These are phyloP conservation scores for Aspergillus heteromorphus DNA, from an alignment of 495 filamentous ascomycete genomes.

Conservation along the genomic window DNA sequence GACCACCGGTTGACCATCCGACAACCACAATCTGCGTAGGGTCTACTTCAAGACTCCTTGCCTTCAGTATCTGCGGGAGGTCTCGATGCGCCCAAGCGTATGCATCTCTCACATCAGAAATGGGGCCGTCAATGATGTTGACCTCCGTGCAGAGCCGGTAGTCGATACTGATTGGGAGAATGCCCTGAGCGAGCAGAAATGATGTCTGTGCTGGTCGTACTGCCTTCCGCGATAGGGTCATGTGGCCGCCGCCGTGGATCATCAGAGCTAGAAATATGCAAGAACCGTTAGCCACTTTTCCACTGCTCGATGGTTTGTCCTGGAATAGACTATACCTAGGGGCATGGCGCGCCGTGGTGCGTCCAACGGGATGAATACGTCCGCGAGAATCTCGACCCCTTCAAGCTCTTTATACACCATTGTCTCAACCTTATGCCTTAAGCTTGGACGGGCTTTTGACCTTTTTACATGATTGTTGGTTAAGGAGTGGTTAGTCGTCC, in stretches of 20 bases:
- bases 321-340: neutral
- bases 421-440: neutral
- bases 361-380: neutral
- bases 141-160: slow-evolving; percentile 31
- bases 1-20: slow-evolving; percentile 55
- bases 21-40: slow-evolving; percentile 38
- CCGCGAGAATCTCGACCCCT: neutral
- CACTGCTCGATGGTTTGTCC: neutral
- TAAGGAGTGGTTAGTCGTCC: neutral
- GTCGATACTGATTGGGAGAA: slow-evolving; percentile 49
- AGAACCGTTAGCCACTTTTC: neutral
- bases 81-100: slow-evolving; percentile 36
- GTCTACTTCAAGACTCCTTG: slow-evolving; percentile 28
- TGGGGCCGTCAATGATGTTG: slow-evolving; percentile 25
- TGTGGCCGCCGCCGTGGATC: slow-evolving; percentile 51
- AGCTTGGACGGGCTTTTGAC: neutral
- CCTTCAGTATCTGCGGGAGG: slow-evolving; percentile 28
- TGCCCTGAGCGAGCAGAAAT: slow-evolving; percentile 32
- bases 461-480: neutral
- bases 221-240: slow-evolving; percentile 42
- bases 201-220: slow-evolving; percentile 37
- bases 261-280: neutral
- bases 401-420: neutral
- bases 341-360: neutral
- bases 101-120: slow-evolving; percentile 26